Base-by-base conservation (phyloP, 2,329 filamentous ascomycete genomes). In the Pseudogymnoascus sp. region DNA sequence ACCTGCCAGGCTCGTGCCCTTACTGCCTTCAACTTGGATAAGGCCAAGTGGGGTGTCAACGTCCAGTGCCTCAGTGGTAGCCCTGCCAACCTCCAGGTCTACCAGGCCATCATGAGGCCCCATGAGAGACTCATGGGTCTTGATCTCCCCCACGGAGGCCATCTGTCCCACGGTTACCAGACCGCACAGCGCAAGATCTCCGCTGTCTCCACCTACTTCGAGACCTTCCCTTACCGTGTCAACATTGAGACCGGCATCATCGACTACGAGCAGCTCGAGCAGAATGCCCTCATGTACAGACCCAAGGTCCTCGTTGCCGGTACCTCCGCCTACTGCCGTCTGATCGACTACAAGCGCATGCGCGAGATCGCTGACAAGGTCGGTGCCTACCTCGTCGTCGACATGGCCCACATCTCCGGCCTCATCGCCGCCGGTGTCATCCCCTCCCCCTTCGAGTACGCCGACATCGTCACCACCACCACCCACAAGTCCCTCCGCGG, bases 401-500 rank as follows among this genome's bases (percentile, higher is more conserved):
- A 99, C 73, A 99, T 99, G 91, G 95, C 95, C 63, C 95, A 99
- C 79, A 97, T 99, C 76, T 97, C 93, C 59, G 95, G 95, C 73
- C 86, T 99, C 59, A 90, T 99, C 68, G 92, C 95, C 60, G 91
- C 92, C 65, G 90, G 88, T 71, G 95, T 97, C 70, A 95, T 97
- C 74, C 91, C 93, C 67, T 93, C 91, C 59, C 95, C 95, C 49
- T 99, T 99, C 81, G 82, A 86, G 67, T 82, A 96, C 77, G 93
- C 95, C 69, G 95, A 99, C 75, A 89, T 99, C 64, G 95, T 99
- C 71, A 99, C 95, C 67, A 99, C 95, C 67, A 99, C 95, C 66
- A 99, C 95, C 56, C 95, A 99, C 87, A 99, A 99, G 85, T 97
- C 93, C 63, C 89, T 99, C 70, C 92, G 95, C 78, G 95, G 95